Evolutionary conservation across 2,329 filamentous ascomycete genomes (phyloP), one percentile per base, ranked within the genome.

Genomic region (Xylaria sp.): DNA sequence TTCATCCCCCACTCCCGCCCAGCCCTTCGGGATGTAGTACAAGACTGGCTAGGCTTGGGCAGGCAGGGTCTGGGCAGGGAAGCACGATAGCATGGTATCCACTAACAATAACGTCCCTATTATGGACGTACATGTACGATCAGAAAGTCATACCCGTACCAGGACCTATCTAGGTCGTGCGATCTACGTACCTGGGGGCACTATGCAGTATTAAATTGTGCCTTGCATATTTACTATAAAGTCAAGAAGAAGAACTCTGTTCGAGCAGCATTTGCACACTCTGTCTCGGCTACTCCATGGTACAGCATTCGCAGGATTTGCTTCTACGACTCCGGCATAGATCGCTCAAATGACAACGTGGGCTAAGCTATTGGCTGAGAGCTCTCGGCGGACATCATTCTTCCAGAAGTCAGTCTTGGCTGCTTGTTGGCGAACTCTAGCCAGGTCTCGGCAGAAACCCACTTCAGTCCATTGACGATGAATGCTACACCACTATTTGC

Each of bases 321-420:
- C 23, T 9, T 58, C 36, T 56, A 44, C 28, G 33, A 15, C 36
- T 33, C 49, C 40, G 13, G 62, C 28, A 62, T 33, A 23, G 26
- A n/a, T 48, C 11, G 56, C 17, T 9, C 26, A 2, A 40, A n/a
- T 10, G 42, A 57, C 31, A 69, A 69, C 67, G 67, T 69, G 67
- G 67, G 59, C 48, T 40, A 31, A 31, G 63, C 54, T 33, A 69
- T 69, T 69, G 67, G 67, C 42, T 63, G 40, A 28, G 48, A 57
- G 67, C 59, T 57, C 59, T 57, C 53, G 46, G 42, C 3, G 38
- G n/a, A 28, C 36, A 40, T 44, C n/a, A 13, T 38, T 40, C 48
- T 28, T 63, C 67, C 54, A 63, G 59, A 63, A 33, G 54, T 28
- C 59, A 6, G 63, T 53, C 59, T 66, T 69, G 63, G 67, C 59